Evolutionary conservation across 2,329 filamentous ascomycete genomes (phyloP), one percentile per base, ranked within the genome.

Genomic region (Nigrospora sphaerica): DNA sequence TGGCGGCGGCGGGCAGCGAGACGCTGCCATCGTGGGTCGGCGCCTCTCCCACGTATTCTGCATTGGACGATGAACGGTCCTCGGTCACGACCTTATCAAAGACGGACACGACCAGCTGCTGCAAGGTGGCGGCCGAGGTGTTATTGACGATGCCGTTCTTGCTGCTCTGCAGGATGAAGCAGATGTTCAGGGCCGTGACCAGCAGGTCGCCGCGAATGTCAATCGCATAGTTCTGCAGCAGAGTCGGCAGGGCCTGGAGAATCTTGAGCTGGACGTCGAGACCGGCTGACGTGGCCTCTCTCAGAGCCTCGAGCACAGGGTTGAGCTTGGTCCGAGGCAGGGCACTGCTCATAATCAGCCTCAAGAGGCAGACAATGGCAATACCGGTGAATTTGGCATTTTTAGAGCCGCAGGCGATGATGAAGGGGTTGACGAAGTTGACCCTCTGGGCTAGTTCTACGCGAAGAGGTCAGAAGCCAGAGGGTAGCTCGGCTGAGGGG

Each of bases 251-350:
- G 1, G 90, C 89, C 64, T 98, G 93, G 13, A 98, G 72, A 44
- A 97, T 93, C 66, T 97, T 97, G 54, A 98, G 80, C 62, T 98
- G 93, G 3, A 96, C 86, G 68, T 98, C 93, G 49, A 95, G 69
- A 13, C 81, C 73, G 61, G 88, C 85, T 64, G 73, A 90, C 54
- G 88, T 86, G 42, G 88, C 91, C 62, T 95, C 88, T 62, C 85
- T 85, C 55, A 98, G 76, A 9, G 91, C 90, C 59, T 95, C 87
- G 3, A 98, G 75, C 13, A 95, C 86, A 63, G 95, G 90, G 61
- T 84, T 85, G 46, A 98, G 71, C 54, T 89, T 84, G 45, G 85
- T 80, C 52, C 82, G 80, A 1, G 93, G 87, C 37, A 98, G 72
- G 9, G 87, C 90, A 55, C 82, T 80, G 44, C 86, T 83, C 46